A percentile compares a stretch with the other conserved stretches of the same genome.
Conservation (phyloP, 306 rosid genomes). For the Luffa aegyptiaca region DNA sequence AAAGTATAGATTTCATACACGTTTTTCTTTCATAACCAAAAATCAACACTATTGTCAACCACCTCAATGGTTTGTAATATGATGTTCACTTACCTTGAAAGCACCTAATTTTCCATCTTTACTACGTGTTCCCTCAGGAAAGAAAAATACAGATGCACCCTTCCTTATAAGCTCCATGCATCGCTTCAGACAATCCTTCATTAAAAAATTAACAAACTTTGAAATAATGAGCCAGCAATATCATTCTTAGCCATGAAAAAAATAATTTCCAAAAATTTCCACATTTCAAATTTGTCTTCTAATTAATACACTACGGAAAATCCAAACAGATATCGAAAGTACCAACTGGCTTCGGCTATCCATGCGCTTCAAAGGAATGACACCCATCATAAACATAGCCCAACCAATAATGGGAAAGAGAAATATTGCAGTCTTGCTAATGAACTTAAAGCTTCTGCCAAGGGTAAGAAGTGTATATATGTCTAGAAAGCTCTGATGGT, state of each 20-base stretch:
- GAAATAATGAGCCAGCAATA: background rate
- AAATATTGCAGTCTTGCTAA: slow-evolving; percentile 95
- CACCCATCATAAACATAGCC: slow-evolving; percentile 91
- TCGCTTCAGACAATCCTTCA: slow-evolving; percentile 69
- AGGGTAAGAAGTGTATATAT: slow-evolving; percentile 78
- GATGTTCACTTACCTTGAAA: slow-evolving; percentile 62
- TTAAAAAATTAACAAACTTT: slow-evolving; percentile 13
- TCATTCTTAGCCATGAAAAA: background rate
- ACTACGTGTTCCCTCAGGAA: slow-evolving; percentile 94
- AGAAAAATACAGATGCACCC: slow-evolving; percentile 88
- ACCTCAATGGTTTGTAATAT: slow-evolving; percentile 1
- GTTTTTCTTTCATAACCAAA: background rate
- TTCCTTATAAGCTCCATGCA: slow-evolving; percentile 74
- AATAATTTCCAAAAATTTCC: background rate
- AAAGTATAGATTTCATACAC: background rate
- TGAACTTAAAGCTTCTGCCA: slow-evolving; percentile 82
- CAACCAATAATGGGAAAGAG: slow-evolving; percentile 84
- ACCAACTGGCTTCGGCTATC: slow-evolving; percentile 95
- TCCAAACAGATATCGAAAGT: slow-evolving; percentile 12
- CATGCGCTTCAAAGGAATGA: slow-evolving; percentile 82
- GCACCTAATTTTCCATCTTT: slow-evolving; percentile 72
- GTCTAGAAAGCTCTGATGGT: slow-evolving; percentile 95
- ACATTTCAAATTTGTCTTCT: background rate
- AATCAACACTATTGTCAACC: background rate
- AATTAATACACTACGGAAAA: slow-evolving; percentile 6